Base-by-base conservation (phyloP, 331 rosid genomes). In the Telfairia occidentalis region DNA sequence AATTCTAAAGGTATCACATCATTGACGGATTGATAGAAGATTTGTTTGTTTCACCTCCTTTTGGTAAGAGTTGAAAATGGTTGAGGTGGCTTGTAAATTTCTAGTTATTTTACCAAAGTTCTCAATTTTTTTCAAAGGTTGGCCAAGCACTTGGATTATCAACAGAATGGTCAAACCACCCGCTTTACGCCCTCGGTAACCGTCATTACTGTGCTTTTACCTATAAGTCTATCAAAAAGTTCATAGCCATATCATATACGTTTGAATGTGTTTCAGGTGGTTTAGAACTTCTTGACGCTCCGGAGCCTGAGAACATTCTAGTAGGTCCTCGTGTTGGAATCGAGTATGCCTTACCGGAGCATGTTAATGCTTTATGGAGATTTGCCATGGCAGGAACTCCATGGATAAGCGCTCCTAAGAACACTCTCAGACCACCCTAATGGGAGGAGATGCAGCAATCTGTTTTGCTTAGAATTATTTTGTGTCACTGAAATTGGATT, bases 121-220 rank as follows among this genome's bases (percentile, higher is more conserved):
- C 23, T 28, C 18, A 24, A 15, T 40, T 7, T 18, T 18, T 21
- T n/a, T 24, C 16, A 2, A 57, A 94, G 98, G 86, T 94, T 54
- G 97, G 96, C 84, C 97, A 94, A 79, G 98, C 98, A 40, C 82
- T 94, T 49, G 98, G 96, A 52, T 90, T 94, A 81, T 81, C 97
- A 43, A 94, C 98, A 1, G 95, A 88, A 69, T 91, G 97, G 98
- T 94, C 97, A 38, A 89, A 83, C 83, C 97, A 91, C 73, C 88
- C 95, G 16, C 88, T 94, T 26, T 94, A 88, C 79, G 45, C 77
- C n/a, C 83, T 92, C 15, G 98, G 98, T 94, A 87, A 75, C 85
- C 73, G 16, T 72, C 42, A 10, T 45, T 28, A 21, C 37, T 48
- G 2, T n/a, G 9, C 78, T 34, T 53, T 30, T 28, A 40, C 53